Evolutionary conservation across 1,139 yeast genomes (phyloP), one percentile per base, ranked within the genome.

Genomic region (Sugiyamaella castrensis): DNA sequence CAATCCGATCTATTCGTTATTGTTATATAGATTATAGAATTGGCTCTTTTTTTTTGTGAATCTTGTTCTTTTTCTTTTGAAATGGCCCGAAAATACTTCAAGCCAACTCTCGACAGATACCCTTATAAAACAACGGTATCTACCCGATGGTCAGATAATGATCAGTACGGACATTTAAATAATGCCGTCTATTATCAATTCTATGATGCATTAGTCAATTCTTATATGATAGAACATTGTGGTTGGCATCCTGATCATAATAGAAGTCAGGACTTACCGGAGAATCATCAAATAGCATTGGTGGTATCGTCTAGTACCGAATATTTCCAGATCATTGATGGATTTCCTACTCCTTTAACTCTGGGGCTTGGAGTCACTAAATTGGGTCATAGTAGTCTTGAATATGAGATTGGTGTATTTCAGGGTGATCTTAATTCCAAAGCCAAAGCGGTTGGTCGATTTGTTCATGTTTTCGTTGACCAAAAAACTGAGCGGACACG

Each of bases 391-490:
- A 53, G 59, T 33, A 59, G 64, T 19, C 66, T 63, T n/a, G 64
- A 62, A 45, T 61, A 60, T 36, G 68, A 63, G 39, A 60, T 64
- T 40, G 69, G 63, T 2, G 63, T 64, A 8, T 65, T 64, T 51
- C 67, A 63, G 45, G 52, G 51, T 26, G 31, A 44, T 12, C 35
- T 26, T 35, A 28, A 36, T 27, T 43, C 54, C 16, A 35, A 38
- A 29, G 66, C 66, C 8, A 61, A 62, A 30, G 67, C 68, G 6
- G 51, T 60, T 9, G 68, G 68, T 30, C 45, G 56, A 24, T 60
- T 62, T 50, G 62, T 61, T 2, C 68, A 62, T 51, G 68, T 64
- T 8, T 65, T 64, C 52, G 65, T 65, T 9, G 64, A 64, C 40
- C 46, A 54, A 26, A 29, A 46, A 13, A 61, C 67, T 8, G 53